Base-by-base conservation (phyloP, 306 rosid species). In the Ormosia semicastrata region DNA sequence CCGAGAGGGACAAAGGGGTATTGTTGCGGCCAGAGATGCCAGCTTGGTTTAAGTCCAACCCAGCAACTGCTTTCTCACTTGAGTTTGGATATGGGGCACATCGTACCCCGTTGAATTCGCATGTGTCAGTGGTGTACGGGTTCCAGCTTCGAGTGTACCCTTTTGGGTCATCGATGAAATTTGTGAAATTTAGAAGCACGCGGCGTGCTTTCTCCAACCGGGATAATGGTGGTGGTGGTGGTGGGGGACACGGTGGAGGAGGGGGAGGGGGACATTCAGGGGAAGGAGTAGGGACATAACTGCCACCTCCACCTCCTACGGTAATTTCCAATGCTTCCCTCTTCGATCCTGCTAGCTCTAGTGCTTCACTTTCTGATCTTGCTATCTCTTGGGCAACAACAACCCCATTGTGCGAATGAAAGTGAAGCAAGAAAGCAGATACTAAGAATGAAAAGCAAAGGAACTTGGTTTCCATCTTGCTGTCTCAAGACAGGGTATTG, bases 41-140 rank as follows among this genome's bases (percentile, higher is more conserved):
- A 12, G 33, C 83, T 18, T 77, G 81, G 47, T 95, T 95, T 33
- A 95, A 73, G 82, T 89, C 88, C 0, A 89, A 4, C 33, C 97
- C 98, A 1, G 98, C 39, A 1, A 90, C 87, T 7, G 90, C 89
- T 0, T 0, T 0, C 5, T 53, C 9, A 0, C 2, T 30, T 0
- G 9, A 0, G 2, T 0, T 3, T 2, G 97, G 95, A 29, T 4
- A 54, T 0, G 0, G 0, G 2, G 9, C 90, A 46, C 97, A 93
- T 8, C 2, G 5, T 2, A 90, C 3, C 2, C 97, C 93, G 0
- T 0, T 36, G 91, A 77, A 93, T 0, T 29, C 0, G 77, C 98
- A 93, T 0, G 81, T 34, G 1, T 78, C 0, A 0, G 0, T 8
- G 6, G 14, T 66, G 0, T n/a, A 0, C 0, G 77, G 70, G 0